Evolutionary conservation across 2,329 filamentous ascomycete species (phyloP).

Genomic region (Chalara sp.): DNA sequence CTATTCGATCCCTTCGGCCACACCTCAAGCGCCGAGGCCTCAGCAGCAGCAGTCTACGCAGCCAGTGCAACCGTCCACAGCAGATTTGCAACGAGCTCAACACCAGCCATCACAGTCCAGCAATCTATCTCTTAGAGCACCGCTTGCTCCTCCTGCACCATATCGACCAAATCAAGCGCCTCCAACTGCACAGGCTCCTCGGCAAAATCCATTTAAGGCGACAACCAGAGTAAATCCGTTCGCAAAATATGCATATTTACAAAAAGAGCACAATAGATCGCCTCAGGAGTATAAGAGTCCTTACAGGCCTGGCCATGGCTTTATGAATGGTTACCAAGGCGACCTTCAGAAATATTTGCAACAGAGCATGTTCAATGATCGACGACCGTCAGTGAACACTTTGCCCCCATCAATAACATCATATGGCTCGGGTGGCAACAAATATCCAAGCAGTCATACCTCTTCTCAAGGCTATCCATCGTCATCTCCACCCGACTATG

Average conservation of each 20-base stretch:
- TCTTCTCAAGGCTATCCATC: constrained; percentile 6
- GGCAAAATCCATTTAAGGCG: constrained; percentile 19
- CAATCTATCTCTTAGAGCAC: constrained; percentile 1
- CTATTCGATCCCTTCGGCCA: background rate
- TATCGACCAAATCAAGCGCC: constrained; percentile 11
- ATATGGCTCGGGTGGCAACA: constrained; percentile 4
- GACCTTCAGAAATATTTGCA: constrained; percentile 22
- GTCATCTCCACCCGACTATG: background rate
- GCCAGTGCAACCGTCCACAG: background rate
- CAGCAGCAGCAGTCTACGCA: background rate
- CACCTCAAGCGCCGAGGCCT: background rate
- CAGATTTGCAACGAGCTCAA: constrained; percentile 3
- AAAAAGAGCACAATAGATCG: constrained; percentile 52
- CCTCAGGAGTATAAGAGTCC: constrained; percentile 52
- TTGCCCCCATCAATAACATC: constrained; percentile 8
- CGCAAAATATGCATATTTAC: constrained; percentile 43
- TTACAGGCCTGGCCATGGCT: constrained; percentile 48
- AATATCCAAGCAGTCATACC: constrained; percentile 8
- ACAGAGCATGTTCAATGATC: constrained; percentile 20
- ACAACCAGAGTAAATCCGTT: constrained; percentile 20
- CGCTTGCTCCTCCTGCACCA: constrained; percentile 12
- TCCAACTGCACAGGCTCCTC: constrained; percentile 10
- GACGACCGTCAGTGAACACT: constrained; percentile 3
- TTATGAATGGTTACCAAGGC: constrained; percentile 55
- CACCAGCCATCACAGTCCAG: background rate